These are phyloP conservation scores for Globisporangium ultimum DNA, from an alignment of 352 stramenopile species.

Conservation along the genomic window DNA sequence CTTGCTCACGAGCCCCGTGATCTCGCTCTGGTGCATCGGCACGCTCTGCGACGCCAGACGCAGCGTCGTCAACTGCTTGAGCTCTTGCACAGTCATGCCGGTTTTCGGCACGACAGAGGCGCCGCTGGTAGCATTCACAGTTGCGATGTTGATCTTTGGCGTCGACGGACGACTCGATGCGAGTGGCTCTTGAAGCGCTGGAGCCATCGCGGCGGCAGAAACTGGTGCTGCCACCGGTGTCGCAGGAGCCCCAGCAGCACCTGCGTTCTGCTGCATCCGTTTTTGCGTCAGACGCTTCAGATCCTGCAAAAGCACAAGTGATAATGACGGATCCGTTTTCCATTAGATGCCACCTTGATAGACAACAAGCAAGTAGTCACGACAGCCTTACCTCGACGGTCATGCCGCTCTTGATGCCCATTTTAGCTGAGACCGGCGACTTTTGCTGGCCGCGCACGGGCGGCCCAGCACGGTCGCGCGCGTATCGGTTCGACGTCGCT, in stretches of 20 bases:
- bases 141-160: conserved; percentile 65
- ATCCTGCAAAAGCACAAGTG: conserved; percentile 23
- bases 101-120: conserved; percentile 61
- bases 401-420: conserved; percentile 89
- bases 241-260: conserved; percentile 14
- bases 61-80: conserved; percentile 82
- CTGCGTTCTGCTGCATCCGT: conserved; percentile 65
- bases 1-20: conserved; percentile 72
- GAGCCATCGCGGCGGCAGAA: conserved; percentile 30
- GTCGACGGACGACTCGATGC: conserved; percentile 33
- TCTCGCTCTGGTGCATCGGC: conserved; percentile 56
- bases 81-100: conserved; percentile 83
- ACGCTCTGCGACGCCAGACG: conserved; percentile 71
- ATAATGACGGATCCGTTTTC: neutral
- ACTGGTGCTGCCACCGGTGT: too few relatives aligned
- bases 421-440: conserved; percentile 47
- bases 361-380: neutral
- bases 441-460: conserved; percentile 24
- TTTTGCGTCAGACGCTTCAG: conserved; percentile 85
- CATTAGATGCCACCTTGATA: too few relatives aligned
- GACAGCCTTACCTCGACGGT: conserved; percentile 54
- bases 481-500: conserved; percentile 8
- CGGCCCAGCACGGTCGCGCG: conserved; percentile 8
- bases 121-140: conserved; percentile 30
- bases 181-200: conserved; percentile 15